phyloP scores from a whole-genome alignment of 495 filamentous ascomycete species.

The Neurospora hispaniola region DNA sequence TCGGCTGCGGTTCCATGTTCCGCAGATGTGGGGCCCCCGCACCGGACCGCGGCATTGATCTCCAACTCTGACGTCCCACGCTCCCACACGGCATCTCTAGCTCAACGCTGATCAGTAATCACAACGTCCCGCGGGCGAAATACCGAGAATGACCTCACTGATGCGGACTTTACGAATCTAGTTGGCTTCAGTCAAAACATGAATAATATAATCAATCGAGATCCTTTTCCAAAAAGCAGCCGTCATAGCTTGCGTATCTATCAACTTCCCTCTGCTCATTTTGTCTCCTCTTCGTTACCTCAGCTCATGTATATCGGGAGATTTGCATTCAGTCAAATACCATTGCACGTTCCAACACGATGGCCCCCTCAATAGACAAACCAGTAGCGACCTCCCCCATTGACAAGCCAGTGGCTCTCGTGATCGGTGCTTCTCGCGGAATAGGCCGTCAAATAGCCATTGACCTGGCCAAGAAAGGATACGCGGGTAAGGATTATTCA shows the following conservation, averaged over 20 bases:
- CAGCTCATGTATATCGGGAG: neutral
- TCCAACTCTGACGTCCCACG: neutral
- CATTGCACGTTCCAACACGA: neutral
- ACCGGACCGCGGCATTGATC: neutral
- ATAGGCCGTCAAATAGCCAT: conserved; percentile 75
- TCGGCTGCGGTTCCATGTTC: neutral
- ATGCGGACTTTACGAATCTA: neutral
- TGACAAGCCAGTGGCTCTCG: conserved; percentile 45
- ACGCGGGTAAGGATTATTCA: conserved; percentile 42
- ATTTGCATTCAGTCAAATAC: neutral
- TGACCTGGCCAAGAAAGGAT: conserved; percentile 59
- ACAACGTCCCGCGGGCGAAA: neutral
- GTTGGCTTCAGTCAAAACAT: neutral
- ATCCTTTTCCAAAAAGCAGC: neutral
- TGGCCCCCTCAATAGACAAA: neutral
- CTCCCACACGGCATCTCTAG: neutral
- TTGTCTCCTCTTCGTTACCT: neutral
- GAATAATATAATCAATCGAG: neutral
- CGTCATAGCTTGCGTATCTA: neutral
- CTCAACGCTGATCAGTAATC: neutral
- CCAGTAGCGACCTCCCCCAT: neutral
- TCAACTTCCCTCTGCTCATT: neutral
- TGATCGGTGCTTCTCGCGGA: conserved; percentile 65
- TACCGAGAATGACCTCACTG: neutral
- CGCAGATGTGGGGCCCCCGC: neutral